Percentiles rank a stretch among this genome's conserved stretches.
Evolutionary conservation across 345 rosid species (phyloP).

Genomic region (Orychophragmus violaceus): DNA sequence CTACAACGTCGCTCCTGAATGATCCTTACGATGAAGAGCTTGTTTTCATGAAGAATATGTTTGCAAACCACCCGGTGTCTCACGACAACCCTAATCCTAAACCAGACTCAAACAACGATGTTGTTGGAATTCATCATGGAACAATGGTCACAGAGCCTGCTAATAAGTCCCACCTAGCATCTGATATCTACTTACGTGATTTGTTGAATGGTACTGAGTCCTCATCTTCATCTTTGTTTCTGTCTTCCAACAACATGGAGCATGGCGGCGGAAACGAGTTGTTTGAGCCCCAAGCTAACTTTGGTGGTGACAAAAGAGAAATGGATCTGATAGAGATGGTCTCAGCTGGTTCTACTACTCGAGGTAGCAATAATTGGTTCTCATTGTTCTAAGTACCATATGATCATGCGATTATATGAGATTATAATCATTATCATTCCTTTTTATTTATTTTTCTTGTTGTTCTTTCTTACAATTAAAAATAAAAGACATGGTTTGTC

Average conservation of each 20-base stretch:
- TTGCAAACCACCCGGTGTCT: conserved; percentile 28
- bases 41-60: conserved; percentile 53
- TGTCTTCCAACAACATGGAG: conserved; percentile 12
- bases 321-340: conserved; percentile 98
- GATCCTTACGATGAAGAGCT: conserved; percentile 63
- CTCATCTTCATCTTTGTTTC: conserved; percentile 14
- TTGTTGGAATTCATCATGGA: conserved; percentile 12
- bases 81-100: conserved; percentile 10
- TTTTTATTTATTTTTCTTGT: not conserved
- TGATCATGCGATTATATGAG: conserved; percentile 10
- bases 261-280: conserved; percentile 5
- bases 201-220: conserved; percentile 45
- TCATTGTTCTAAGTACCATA: conserved; percentile 10
- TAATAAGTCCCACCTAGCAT: conserved; percentile 30
- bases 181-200: conserved; percentile 54
- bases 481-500: too few species aligned
- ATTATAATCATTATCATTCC: not conserved
- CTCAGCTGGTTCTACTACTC: conserved; percentile 39
- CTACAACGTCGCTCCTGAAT: conserved; percentile 33
- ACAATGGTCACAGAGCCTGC: not conserved
- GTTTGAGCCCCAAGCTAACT: conserved; percentile 22
- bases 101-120: not conserved
- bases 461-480: not conserved
- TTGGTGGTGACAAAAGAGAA: conserved; percentile 39
- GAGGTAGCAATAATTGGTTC: conserved; percentile 23